Evolutionary conservation across 176 grass and related monocot species (phyloP), one percentile per base, ranked within the genome.

Genomic region (Luzula sylvatica): DNA sequence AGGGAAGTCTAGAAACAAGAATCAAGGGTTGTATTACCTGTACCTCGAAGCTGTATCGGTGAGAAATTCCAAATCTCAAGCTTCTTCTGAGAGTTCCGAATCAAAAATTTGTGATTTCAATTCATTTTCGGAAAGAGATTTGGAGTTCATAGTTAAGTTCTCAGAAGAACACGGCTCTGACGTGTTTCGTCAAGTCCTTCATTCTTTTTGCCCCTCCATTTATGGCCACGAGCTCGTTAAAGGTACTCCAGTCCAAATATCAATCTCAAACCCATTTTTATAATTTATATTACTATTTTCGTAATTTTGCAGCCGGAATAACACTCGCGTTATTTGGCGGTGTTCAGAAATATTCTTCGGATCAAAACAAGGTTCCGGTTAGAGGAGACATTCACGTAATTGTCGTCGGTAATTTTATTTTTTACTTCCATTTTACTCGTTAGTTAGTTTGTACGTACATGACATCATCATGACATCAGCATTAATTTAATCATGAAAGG

Each of bases 171-270:
- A 86, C 59, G 84, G 84, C 51, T 16, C 71, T 58, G 83, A 79
- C 76, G 17, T 95, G 61, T 95, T 95, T 46, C 90, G 80, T 67
- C 80, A 72, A 40, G 72, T 88, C 32, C 73, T 95, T 79, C 90
- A 95, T 7, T 95, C 84, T 2, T 86, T 88, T 43, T 95, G 90
- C 51, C 90, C 90, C 27, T 88, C 90, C 46, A 95, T 95, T 30
- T 95, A 95, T 56, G 90, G 90, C 0, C 90, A 95, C 50, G 80
- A 88, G 58, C 90, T 95, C 73, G 90, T 95, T 59, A 95, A 95
- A 88, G 83, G 90, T 88, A 78, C 44, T 50, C n/a, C n/a, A n/a
- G n/a, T 50, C 64, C n/a, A 48, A 20, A n/a, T 35, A 20, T 47
- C 14, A 19, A 30, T 35, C 9, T 35, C 30, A 35, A 35, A 32